Evolutionary conservation across 108 stramenopile genomes (phyloP), one percentile per base, ranked within the genome.

Genomic region (Cyclotella sp.): DNA sequence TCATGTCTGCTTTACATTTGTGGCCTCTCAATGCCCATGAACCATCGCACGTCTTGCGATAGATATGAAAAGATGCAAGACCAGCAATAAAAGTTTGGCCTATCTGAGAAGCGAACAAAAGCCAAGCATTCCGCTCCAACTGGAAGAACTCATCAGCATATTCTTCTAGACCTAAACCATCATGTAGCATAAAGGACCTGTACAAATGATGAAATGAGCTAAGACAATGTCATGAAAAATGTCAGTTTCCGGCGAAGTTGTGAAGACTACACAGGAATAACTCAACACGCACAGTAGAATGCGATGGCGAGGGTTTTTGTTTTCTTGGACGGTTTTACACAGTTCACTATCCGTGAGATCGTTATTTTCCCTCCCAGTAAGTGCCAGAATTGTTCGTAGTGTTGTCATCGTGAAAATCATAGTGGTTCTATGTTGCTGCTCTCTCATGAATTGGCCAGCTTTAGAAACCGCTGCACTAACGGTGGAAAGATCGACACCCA

Each of bases 41-140:
- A 3, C 8, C 16, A 22, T 47, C 72, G 18, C 24, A 21, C 21
- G 63, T 52, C 28, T 55, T 24, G 18, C 73, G 53, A 14, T 27
- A 57, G 21, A 74, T 45, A 42, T 51, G 63, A 26, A 65, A 74
- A 42, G 63, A 13, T 12, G 54, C 63, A 40, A 74, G 64, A 21
- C 73, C 64, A 28, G 8, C 18, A 55, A 40, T 19, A 22, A 69
- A 69, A 6, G 27, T 39, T 9, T 51, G 13, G 45, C 9, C 43
- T 26, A 47, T 3, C 5, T 51, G 24, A 18, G 66, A 6, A 27
- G 4, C 26, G 24, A 67, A 19, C 5, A 51, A 12, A 28, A 67
- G 9, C 16, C 21, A 47, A 5, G 47, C 18, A 5, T 67, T 8
- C 5, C 8, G 3, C 9, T 67, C 14, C 7, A 26, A 51, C 7